Conservation (phyloP, 2,329 filamentous ascomycete species). For the Acarospora socialis region DNA sequence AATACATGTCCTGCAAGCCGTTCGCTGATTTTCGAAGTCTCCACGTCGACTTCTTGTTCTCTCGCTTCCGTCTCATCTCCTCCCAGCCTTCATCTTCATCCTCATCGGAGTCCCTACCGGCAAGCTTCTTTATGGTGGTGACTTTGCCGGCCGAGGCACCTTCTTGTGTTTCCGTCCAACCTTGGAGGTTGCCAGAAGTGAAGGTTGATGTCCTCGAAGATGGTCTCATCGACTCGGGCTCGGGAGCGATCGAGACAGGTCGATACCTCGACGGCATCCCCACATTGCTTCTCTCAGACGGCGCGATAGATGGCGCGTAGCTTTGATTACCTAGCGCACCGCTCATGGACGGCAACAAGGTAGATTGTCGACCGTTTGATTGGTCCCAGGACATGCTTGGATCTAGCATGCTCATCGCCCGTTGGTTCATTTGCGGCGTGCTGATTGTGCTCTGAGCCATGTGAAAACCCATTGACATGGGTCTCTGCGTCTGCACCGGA, state of each 20-base stretch:
- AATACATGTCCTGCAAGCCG: no score
- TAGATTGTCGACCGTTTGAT: slow-evolving; percentile 23
- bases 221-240: slow-evolving; percentile 11
- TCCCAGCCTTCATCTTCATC: slow-evolving; percentile 36
- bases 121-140: slow-evolving; percentile 12
- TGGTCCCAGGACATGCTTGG: slow-evolving; percentile 35
- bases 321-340: slow-evolving; percentile 22
- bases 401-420: slow-evolving; percentile 76
- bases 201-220: slow-evolving; percentile 20
- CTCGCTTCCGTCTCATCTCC: slow-evolving; percentile 35
- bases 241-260: slow-evolving; percentile 58
- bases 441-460: slow-evolving; percentile 15
- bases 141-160: slow-evolving; percentile 10
- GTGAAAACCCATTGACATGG: slow-evolving; percentile 34
- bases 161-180: slow-evolving; percentile 21
- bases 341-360: slow-evolving; percentile 18
- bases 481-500: slow-evolving; percentile 24
- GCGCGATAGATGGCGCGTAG: slow-evolving; percentile 84
- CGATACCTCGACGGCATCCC: slow-evolving; percentile 82
- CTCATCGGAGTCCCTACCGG: slow-evolving; percentile 21
- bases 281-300: slow-evolving; percentile 87
- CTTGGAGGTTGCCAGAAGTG: slow-evolving; percentile 21
- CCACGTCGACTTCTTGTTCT: slow-evolving; percentile 35
- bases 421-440: slow-evolving; percentile 25
- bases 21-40: slow-evolving; percentile 32